Evolutionary conservation across 352 stramenopile genomes (phyloP).

Genomic region (Phytophthora megakarya): DNA sequence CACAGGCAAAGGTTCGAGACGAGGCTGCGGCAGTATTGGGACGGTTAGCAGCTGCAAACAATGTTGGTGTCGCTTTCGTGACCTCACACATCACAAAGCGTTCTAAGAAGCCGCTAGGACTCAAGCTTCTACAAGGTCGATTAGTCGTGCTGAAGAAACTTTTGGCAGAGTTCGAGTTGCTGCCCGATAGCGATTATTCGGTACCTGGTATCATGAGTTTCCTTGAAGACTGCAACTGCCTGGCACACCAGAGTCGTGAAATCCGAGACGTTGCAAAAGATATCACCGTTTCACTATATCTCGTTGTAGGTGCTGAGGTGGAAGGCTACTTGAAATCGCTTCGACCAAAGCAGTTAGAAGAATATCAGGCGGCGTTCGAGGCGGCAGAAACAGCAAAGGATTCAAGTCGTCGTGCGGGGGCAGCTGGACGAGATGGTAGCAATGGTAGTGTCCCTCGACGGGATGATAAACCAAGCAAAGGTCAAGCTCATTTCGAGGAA

Average conservation of each 20-base stretch:
- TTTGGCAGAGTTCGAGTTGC: constrained; percentile 56
- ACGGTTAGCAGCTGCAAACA: constrained; percentile 58
- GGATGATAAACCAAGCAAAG: constrained; percentile 17
- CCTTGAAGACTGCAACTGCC: constrained; percentile 82
- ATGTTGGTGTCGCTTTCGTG: constrained; percentile 72
- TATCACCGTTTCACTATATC: constrained; percentile 79
- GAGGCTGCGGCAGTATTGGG: constrained; percentile 53
- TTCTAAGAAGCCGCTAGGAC: constrained; percentile 72
- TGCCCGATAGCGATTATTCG: constrained; percentile 57
- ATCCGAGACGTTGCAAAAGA: constrained; percentile 90
- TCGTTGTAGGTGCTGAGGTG: constrained; percentile 60
- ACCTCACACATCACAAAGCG: constrained; percentile 66
- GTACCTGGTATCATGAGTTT: constrained; percentile 74
- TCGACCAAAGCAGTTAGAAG: constrained; percentile 90
- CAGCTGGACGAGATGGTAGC: background rate
- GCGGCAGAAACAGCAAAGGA: constrained; percentile 53
- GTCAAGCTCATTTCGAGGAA: constrained; percentile 37
- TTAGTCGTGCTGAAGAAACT: constrained; percentile 68
- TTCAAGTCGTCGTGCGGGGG: constrained; percentile 9
- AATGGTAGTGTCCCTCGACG: constrained; percentile 11
- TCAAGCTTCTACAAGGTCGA: constrained; percentile 74
- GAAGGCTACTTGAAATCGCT: constrained; percentile 82
- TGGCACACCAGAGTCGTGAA: constrained; percentile 87
- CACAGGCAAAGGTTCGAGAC: constrained; percentile 75
- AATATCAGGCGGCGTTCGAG: constrained; percentile 91